Evolutionary conservation across 495 filamentous ascomycete species (phyloP), one percentile per base, ranked within the genome.

Genomic region (Diplogelasinospora grovesii): DNA sequence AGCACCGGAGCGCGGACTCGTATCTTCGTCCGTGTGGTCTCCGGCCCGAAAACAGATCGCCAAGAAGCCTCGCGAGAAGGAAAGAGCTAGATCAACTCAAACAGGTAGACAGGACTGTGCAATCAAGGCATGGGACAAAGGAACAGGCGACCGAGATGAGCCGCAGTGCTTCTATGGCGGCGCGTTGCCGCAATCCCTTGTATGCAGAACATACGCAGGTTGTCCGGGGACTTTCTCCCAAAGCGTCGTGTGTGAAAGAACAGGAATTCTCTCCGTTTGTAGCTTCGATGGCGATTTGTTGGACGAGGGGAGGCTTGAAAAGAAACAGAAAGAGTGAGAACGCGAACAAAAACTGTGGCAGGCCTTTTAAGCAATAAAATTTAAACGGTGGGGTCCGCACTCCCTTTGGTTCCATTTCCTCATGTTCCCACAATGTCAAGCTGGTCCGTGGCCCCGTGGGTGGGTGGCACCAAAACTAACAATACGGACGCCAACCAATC

Each of bases 181-280:
- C 83, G 86, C 86, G 85, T 95, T 93, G 93, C 84, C 86, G 86
- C 85, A 73, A 54, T 73, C 57, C 67, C 53, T 53, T 36, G 49
- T 43, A 18, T 47, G 27, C 21, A 22, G 39, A 18, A 40, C 24
- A 59, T 52, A 66, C 68, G 68, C 77, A 76, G 75, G 77, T 49
- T 83, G 89, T 97, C 92, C 90, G 92, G 89, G 92, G 92, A 98
- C 92, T 98, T 98, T 98, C 88, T 92, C 90, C 92, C 87, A 85
- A 95, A 95, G 87, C 87, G 57, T 36, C 19, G 21, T 20, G 39
- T 13, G 55, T 46, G 51, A 44, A 63, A 57, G 65, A 61, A 61
- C 45, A 43, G 58, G 49, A 58, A 61, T 61, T 60, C 63, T 78
- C 78, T 92, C 85, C 81, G 87, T 93, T 70, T 83, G 92, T 93